Base-by-base conservation (phyloP, 805 yeast genomes). In the Lipomyces starkeyi region DNA sequence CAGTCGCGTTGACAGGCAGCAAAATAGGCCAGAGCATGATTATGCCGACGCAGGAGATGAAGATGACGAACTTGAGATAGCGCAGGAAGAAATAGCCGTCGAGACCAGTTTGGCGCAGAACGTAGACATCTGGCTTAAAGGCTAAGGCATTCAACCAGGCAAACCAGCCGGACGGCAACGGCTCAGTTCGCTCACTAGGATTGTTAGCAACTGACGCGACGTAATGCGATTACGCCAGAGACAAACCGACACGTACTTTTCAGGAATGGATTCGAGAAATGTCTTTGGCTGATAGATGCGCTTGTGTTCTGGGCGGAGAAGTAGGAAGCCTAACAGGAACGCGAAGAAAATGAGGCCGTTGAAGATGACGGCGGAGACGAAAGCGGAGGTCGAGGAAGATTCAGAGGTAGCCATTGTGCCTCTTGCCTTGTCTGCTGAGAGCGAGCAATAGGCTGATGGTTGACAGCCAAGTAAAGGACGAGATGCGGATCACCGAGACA, bases 31-130 rank as follows among this genome's bases (percentile, higher is more conserved):
- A 87, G 6, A 87, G 80, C 35, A 87, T 73, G 3, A 84, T 37
- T 64, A 86, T 78, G 3, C 91, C 90, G 57, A 87, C 80, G 0
- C 87, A 82, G 66, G 88, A 86, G 54, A 87, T 76, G 5, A 81
- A 68, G 13, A 85, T 80, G 70, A 91, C 80, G 49, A 90, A 74
- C 61, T 85, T 83, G 35, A 95, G 78, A 76, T 90, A 95, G 72
- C 99, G 83, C 69, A 93, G 80, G 78, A 93, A 94, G 76, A 95
- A 88, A 80, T 91, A 94, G 4, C 97, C 98, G 77, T 94, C 98
- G n/a, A 94, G 77, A 20, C 98, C 98, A 25, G 95, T 89, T 74
- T 94, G 96, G 72, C 89, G 88, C 67, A 94, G 86, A 64, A 93
- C 83, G 75, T 91, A 91, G 59, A 89, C 81, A 65, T 91, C 93